These are phyloP conservation scores for Biscutella laevigata DNA, from an alignment of 441 rosid species.

Conservation along the genomic window DNA sequence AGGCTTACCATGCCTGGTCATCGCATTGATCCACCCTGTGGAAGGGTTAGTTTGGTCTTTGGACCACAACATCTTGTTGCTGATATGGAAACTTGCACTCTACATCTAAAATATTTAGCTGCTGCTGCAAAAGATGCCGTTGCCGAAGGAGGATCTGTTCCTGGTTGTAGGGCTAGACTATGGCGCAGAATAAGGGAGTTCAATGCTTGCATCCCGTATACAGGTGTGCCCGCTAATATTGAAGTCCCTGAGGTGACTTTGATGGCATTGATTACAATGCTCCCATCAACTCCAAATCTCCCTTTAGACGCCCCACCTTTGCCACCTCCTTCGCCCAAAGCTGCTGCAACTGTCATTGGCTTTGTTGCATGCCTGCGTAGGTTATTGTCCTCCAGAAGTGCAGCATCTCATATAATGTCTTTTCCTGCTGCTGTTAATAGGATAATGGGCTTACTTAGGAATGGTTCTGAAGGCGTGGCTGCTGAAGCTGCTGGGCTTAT, in stretches of 20 bases:
- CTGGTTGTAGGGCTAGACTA: conserved; percentile 92
- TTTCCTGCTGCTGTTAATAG: conserved; percentile 99
- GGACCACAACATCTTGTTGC: conserved; percentile 46
- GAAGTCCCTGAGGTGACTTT: conserved; percentile 97
- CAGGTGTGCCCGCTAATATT: conserved; percentile 73
- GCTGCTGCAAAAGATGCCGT: conserved; percentile 99
- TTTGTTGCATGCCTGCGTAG: conserved; percentile 94
- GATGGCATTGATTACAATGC: conserved; percentile 99
- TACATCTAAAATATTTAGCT: conserved; percentile 95
- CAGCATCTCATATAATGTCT: conserved; percentile 96
- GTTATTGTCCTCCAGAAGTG: conserved; percentile 82
- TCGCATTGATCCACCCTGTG: conserved; percentile 96
- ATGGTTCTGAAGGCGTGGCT: conserved; percentile 95
- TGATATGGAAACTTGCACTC: conserved; percentile 64
- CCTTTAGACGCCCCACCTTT: conserved; percentile 93
- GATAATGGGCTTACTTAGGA: conserved; percentile 97
- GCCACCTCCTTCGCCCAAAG: conserved; percentile 98
- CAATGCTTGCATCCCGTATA: conserved; percentile 87
- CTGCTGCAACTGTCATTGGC: conserved; percentile 98
- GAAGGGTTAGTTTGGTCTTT: conserved; percentile 60
- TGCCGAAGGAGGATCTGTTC: conserved; percentile 91
- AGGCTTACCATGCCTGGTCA: conserved; percentile 99
- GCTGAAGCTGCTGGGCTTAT: conserved; percentile 92
- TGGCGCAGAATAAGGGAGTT: conserved; percentile 99
- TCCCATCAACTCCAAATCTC: conserved; percentile 85